A percentile compares a stretch with the other conserved stretches of the same genome.
Evolutionary conservation across 345 rosid genomes (phyloP).

Genomic region (Salix udensis): DNA sequence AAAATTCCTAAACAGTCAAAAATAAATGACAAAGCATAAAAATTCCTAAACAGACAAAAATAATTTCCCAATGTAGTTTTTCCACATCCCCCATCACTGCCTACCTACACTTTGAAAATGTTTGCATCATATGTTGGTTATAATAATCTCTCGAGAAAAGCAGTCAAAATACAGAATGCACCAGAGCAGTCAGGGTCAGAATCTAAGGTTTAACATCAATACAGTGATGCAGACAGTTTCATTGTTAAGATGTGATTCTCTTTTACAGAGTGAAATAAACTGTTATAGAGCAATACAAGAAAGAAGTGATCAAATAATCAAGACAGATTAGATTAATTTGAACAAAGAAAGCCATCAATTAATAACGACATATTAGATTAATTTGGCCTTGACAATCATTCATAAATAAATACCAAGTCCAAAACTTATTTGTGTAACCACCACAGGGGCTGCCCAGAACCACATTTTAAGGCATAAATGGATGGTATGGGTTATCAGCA

Average conservation of each 20-base stretch:
- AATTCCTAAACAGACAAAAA: not conserved
- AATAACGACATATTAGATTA: not conserved
- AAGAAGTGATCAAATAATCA: not conserved
- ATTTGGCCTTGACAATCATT: not conserved
- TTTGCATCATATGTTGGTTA: not conserved
- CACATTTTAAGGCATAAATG: not conserved
- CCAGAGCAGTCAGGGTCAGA: not conserved
- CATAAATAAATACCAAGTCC: not conserved
- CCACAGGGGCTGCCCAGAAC: not conserved
- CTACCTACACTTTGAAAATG: not conserved
- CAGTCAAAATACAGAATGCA: not conserved
- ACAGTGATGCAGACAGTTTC: not conserved
- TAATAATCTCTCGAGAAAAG: not conserved
- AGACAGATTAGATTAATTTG: not conserved
- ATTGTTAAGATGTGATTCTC: not conserved
- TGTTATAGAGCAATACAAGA: not conserved
- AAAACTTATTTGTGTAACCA: not conserved
- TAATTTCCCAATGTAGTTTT: not conserved
- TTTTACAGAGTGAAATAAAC: not conserved
- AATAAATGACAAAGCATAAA: not conserved
- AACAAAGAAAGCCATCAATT: not conserved
- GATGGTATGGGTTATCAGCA: not conserved
- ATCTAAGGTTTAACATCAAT: not conserved
- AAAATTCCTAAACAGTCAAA: not conserved
- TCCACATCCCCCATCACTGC: not conserved